phyloP scores from a whole-genome alignment of 2,329 filamentous ascomycete genomes.

The Torrubiellomyces zombiae region DNA sequence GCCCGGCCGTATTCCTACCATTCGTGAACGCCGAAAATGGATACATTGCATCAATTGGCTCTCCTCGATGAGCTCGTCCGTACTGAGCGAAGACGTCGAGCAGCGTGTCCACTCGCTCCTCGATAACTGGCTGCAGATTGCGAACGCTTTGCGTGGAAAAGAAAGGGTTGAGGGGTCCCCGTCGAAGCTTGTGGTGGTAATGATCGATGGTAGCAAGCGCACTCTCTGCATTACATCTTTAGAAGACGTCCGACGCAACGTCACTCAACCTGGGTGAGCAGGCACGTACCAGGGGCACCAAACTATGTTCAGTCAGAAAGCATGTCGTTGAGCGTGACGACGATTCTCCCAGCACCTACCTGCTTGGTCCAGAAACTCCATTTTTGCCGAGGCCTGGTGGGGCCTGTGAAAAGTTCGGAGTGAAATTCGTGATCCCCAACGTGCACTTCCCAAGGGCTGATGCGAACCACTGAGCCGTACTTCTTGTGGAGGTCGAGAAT shows the following conservation, averaged over 20 bases:
- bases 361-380: constrained; percentile 20
- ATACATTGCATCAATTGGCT: constrained; percentile 18
- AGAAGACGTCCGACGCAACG: too few relatives aligned
- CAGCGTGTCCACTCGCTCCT: constrained; percentile 18
- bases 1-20: constrained; percentile 7
- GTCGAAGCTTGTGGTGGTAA: constrained; percentile 16
- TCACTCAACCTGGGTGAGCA: not conserved
- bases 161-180: constrained; percentile 18
- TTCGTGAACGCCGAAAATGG: constrained; percentile 22
- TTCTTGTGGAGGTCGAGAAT: constrained; percentile 22
- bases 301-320: constrained; percentile 11
- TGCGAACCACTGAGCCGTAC: constrained; percentile 24
- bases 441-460: constrained; percentile 23
- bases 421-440: constrained; percentile 21
- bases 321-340: too few relatives aligned
- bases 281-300: constrained; percentile 15
- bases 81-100: constrained; percentile 14
- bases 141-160: constrained; percentile 20
- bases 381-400: constrained; percentile 14
- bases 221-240: too few relatives aligned
- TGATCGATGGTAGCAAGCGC: constrained; percentile 18
- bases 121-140: constrained; percentile 20
- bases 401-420: constrained; percentile 19
- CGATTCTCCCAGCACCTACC: constrained; percentile 12
- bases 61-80: constrained; percentile 9